Conservation (phyloP, 2,329 filamentous ascomycete genomes). For the Aspergillus sp. region DNA sequence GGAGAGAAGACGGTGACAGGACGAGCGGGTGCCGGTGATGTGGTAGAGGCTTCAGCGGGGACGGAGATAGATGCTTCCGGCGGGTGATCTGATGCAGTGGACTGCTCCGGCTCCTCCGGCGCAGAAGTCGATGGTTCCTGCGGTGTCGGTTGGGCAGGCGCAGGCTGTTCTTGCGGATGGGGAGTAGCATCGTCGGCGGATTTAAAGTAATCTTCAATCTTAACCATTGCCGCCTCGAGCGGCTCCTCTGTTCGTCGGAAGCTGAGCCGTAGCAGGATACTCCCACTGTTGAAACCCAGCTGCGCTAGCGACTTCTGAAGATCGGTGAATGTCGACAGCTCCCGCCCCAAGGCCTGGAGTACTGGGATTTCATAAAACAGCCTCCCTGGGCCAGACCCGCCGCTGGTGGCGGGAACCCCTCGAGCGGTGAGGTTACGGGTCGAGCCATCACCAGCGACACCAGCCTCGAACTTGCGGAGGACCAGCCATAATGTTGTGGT, state of each 20-base stretch:
- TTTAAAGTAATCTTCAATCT: conserved; percentile 70
- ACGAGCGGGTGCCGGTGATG: conserved; percentile 33
- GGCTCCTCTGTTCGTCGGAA: conserved; percentile 70
- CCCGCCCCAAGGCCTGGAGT: conserved; percentile 72
- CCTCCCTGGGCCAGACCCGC: conserved; percentile 55
- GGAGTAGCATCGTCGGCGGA: conserved; percentile 25
- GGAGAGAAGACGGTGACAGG: conserved; percentile 65
- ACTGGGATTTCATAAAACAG: conserved; percentile 83
- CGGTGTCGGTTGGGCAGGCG: conserved; percentile 11
- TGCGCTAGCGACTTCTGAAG: conserved; percentile 84
- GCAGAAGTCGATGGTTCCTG: conserved; percentile 7
- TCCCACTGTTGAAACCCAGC: conserved; percentile 78
- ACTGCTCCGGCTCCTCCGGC: conserved; percentile 4
- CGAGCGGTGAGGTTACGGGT: conserved; percentile 76
- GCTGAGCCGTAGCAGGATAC: conserved; percentile 64
- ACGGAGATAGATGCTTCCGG: conserved; percentile 7
- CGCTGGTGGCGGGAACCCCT: conserved; percentile 53
- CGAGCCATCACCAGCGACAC: conserved; percentile 50
- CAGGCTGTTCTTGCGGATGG: conserved; percentile 14
- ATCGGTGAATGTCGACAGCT: conserved; percentile 66
- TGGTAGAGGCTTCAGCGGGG: conserved; percentile 13
- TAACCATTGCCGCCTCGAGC: conserved; percentile 71
- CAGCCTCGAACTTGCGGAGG: conserved; percentile 79
- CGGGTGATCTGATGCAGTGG: conserved; percentile 8
- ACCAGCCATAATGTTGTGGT: conserved; percentile 84